Conservation (phyloP, 441 rosid species). For the Eutrema salsugineum region DNA sequence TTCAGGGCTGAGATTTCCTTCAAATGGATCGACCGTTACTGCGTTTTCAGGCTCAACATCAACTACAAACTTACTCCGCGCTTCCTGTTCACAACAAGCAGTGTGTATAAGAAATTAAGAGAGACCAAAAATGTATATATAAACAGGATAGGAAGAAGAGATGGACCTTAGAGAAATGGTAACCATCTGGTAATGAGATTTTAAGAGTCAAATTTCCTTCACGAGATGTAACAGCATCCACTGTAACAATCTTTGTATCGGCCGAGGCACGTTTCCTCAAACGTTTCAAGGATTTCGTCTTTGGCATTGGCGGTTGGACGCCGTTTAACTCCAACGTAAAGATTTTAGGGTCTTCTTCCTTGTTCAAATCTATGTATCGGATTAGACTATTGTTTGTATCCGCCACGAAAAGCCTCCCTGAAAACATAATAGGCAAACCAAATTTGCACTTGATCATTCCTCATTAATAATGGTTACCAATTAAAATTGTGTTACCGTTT, state of each 20-base stretch:
- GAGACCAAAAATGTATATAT: background rate
- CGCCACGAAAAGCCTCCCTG: conserved; percentile 82
- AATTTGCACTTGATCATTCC: background rate
- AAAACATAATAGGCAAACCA: background rate
- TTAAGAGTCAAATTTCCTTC: conserved; percentile 64
- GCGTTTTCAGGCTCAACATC: conserved; percentile 75
- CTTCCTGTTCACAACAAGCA: conserved; percentile 56
- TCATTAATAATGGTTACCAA: background rate
- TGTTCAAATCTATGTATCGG: conserved; percentile 70
- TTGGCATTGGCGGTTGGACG: conserved; percentile 71
- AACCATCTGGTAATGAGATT: conserved; percentile 71
- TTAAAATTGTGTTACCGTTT: conserved; percentile 44
- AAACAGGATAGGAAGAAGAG: background rate
- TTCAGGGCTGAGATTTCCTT: conserved; percentile 68
- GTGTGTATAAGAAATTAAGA: background rate
- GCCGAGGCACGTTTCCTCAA: conserved; percentile 68
- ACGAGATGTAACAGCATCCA: conserved; percentile 53
- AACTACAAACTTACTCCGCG: conserved; percentile 67
- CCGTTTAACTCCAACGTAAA: conserved; percentile 84
- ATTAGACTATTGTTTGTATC: conserved; percentile 90
- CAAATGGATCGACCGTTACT: conserved; percentile 49
- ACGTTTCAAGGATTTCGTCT: conserved; percentile 66
- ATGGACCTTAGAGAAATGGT: conserved; percentile 88
- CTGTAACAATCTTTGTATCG: conserved; percentile 61
- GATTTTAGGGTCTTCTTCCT: conserved; percentile 48